Percentiles rank a stretch among this genome's conserved stretches.
phyloP scores from a whole-genome alignment of 106 monocot species.

The Alisma plantagoaquatica region DNA sequence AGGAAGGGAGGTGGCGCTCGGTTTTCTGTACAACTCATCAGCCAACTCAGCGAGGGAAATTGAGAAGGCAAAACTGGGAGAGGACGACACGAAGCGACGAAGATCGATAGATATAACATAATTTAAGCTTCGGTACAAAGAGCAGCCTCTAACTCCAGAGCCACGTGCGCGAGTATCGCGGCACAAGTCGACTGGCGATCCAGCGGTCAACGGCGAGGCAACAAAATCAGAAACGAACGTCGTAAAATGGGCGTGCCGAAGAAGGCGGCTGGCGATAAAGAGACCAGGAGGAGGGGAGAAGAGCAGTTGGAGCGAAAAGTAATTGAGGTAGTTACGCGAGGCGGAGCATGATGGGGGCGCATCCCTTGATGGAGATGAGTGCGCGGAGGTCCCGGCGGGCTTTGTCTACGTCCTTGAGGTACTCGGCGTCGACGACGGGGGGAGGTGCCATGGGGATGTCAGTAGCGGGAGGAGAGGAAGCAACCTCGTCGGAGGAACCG shows the following conservation, averaged over 20 bases:
- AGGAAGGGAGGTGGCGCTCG: too few species aligned
- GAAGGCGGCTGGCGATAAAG: neutral
- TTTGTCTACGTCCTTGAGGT: conserved; percentile 70
- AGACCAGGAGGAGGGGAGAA: neutral
- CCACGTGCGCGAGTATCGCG: neutral
- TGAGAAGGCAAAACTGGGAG: too few species aligned
- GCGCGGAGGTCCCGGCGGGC: conserved; percentile 64
- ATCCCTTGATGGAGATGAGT: conserved; percentile 77
- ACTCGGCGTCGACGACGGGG: conserved; percentile 45
- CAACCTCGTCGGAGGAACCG: neutral
- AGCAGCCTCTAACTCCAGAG: too few species aligned
- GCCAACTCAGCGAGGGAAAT: too few species aligned
- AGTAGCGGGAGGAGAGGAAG: neutral
- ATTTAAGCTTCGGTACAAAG: too few species aligned
- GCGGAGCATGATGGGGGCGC: conserved; percentile 64
- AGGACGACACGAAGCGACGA: too few species aligned
- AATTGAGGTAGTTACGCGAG: conserved; percentile 5
- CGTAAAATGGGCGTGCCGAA: neutral
- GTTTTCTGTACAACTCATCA: too few species aligned
- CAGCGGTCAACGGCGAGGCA: neutral
- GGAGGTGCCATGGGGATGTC: neutral
- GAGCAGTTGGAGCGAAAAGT: neutral
- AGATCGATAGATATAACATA: too few species aligned
- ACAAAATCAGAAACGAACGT: neutral
- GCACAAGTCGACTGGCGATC: neutral